Conservation (phyloP, 805 yeast species). For the Pichia nakasei region DNA sequence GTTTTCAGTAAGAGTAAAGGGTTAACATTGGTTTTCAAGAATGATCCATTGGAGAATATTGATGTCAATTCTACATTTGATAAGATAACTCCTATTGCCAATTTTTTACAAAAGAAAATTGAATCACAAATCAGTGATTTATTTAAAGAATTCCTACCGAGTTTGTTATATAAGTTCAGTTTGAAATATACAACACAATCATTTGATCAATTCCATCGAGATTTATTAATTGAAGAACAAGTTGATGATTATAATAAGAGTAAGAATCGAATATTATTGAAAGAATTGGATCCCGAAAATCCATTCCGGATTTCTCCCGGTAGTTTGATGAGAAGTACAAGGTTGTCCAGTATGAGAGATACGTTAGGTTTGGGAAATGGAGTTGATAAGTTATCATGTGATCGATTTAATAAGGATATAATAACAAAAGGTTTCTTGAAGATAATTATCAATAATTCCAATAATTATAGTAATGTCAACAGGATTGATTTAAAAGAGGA, state of each 20-base stretch:
- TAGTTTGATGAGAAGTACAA: constrained; percentile 56
- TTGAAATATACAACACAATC: constrained; percentile 48
- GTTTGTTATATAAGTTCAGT: constrained; percentile 66
- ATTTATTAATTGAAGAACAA: constrained; percentile 25
- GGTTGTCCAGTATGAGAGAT: constrained; percentile 66
- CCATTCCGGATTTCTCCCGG: constrained; percentile 55
- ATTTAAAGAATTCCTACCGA: constrained; percentile 78
- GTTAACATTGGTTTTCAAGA: constrained; percentile 75
- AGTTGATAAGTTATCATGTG: constrained; percentile 21
- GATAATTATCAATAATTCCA: constrained; percentile 19
- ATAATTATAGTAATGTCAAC: constrained; percentile 18
- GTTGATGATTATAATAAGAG: constrained; percentile 21
- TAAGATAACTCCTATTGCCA: constrained; percentile 74
- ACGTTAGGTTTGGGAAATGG: constrained; percentile 57
- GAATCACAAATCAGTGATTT: constrained; percentile 72
- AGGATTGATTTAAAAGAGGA: constrained; percentile 28
- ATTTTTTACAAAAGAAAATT: constrained; percentile 71
- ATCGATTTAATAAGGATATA: constrained; percentile 25
- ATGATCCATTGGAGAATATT: constrained; percentile 80
- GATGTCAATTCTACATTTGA: constrained; percentile 84
- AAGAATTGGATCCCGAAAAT: constrained; percentile 44
- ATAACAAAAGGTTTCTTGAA: constrained; percentile 27
- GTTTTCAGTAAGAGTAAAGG: constrained; percentile 80
- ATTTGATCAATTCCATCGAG: constrained; percentile 29
- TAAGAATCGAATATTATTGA: constrained; percentile 34